Conservation (phyloP, 2,329 filamentous ascomycete species). For the Raffaelea deltoideospora region DNA sequence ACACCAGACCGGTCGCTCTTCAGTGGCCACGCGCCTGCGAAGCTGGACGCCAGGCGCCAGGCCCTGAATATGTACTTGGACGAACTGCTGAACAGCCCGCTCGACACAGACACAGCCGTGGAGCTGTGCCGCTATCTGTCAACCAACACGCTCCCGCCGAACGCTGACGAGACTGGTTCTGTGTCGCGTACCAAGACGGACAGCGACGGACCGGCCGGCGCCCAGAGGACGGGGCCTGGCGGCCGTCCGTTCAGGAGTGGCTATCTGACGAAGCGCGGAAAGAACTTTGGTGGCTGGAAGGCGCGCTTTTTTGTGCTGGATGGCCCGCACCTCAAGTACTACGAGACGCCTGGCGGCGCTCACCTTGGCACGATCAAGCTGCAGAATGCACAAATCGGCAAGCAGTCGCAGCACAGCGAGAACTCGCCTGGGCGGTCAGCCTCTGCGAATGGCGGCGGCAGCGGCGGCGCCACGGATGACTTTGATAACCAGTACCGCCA, state of each 20-base stretch:
- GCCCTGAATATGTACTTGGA: conserved; percentile 80
- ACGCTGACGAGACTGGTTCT: conserved; percentile 38
- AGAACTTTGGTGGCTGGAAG: conserved; percentile 99
- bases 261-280: conserved; percentile 90
- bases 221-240: conserved; percentile 38
- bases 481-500: conserved; percentile 90
- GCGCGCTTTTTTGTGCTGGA: conserved; percentile 52
- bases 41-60: conserved; percentile 70
- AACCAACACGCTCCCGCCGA: conserved; percentile 45
- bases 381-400: conserved; percentile 80
- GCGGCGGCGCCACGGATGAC: conserved; percentile 46
- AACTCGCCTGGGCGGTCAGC: conserved; percentile 40
- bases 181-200: conserved; percentile 15
- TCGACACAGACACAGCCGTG: conserved; percentile 62
- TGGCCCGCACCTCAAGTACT: conserved; percentile 63
- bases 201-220: conserved; percentile 15
- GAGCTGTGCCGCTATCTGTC: conserved; percentile 80
- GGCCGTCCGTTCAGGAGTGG: conserved; percentile 64
- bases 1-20: conserved; percentile 79
- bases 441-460: background rate
- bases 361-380: conserved; percentile 91
- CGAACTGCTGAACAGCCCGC: conserved; percentile 64
- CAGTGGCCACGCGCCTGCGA: conserved; percentile 81
- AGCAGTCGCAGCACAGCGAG: conserved; percentile 58
- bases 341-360: conserved; percentile 76